Base-by-base conservation (phyloP, 1,139 yeast species). In the Wickerhamomyces sp. region DNA sequence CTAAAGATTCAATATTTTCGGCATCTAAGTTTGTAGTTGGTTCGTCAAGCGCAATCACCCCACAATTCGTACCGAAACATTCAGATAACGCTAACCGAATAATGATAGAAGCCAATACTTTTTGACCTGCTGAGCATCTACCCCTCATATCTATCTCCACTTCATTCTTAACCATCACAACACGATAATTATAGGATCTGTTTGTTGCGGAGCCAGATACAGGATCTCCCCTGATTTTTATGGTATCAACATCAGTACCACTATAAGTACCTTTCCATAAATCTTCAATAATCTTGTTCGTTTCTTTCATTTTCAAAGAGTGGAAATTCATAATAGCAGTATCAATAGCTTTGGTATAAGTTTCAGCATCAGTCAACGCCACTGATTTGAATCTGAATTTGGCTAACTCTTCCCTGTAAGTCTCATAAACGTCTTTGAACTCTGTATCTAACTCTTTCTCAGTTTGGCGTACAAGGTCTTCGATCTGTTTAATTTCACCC, bases 131-230 rank as follows among this genome's bases (percentile, higher is more conserved):
- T 3, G 97, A 88, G 60, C 99, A 94, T 42, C 98, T 68, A 1
- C 98, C 99, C 48, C 98, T 74, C 99, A 94, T 94, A 56, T 94
- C 99, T 35, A 94, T 67, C 59, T 92, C 98, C 2, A 81, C 84
- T 40, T 86, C 94, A 52, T 86, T 88, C 58, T 94, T 94, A 46
- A 81, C 79, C 98, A 94, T 94, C 15, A 92, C 96, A 18, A 94
- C 97, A 31, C 97, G 72, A 59, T 92, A 92, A 58, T 92, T 90
- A 61, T 90, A 90, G 1, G 95, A 77, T 40, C 92, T 67, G 40
- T 80, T 80, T 0, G 81, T 80, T 38, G 76, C 74, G 3, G 63
- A 56, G 7, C 64, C 60, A 6, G 68, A 64, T 35, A 81, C 83
- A 33, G 78, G 80, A 51, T 90, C 97, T 36, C 96, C 83, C 50